Base-by-base conservation (phyloP, 2,329 filamentous ascomycete genomes). In the Alternaria novae-zelandiae region DNA sequence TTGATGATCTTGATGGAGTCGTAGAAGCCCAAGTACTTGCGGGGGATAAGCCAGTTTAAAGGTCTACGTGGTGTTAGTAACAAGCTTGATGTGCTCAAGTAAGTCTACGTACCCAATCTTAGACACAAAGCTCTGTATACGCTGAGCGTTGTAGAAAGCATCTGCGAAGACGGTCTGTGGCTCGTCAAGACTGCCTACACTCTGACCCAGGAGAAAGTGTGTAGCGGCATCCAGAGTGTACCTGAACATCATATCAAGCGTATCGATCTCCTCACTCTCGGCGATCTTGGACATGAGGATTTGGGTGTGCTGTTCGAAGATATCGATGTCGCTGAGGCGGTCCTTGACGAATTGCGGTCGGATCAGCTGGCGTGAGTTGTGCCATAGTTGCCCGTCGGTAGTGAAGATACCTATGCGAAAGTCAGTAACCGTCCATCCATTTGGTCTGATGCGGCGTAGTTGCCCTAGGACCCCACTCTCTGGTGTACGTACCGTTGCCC, bases 301-400 rank as follows among this genome's bases (percentile, higher is more conserved):
- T 73, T 92, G 85, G 23, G 94, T 86, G 75, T 97, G 93, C 21
- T 85, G 83, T 81, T 97, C 94, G 75, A 97, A 94, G 63, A 90
- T 89, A 55, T 93, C 86, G 64, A 97, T 82, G 78, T 97, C 92
- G 67, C 90, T 91, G 36, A 97, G 88, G 20, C 94, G 91, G 74
- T 96, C 91, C 71, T 91, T 91, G 74, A 93, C 89, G 79, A 97
- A 97, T 74, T 96, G 93, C 0, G 94, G 94, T 3, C 94, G 86
- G 66, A 97, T 89, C 63, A 97, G 84, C 68, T 92, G 89, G n/a
- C 94, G 87, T 56, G 90, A 93, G 59, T 86, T 86, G 70, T 95
- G 92, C 94, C 94, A 97, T 56, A 86, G 81, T 25, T 89, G 83
- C 12, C 91, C 90, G 75, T 97, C 94, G 0, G 93, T 96, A 8